These are phyloP conservation scores for Acorus gramineus DNA, from an alignment of 106 monocot species.

Conservation along the genomic window DNA sequence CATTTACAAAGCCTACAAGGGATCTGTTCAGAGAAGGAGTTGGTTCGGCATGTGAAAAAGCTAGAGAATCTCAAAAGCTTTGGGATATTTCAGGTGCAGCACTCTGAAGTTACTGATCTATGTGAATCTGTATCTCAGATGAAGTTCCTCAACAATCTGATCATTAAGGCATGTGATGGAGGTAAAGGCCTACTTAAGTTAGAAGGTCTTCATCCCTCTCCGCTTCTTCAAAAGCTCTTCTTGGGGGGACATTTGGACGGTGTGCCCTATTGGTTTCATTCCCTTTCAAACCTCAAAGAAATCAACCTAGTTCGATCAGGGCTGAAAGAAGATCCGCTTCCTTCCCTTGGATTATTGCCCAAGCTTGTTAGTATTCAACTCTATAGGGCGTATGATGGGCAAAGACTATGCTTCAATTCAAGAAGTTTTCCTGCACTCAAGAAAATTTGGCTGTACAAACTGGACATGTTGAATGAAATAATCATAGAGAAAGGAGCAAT, in stretches of 20 bases:
- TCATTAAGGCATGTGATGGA: too few species aligned
- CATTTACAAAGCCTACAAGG: neutral
- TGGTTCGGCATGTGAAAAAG: slow-evolving; percentile 1
- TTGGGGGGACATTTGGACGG: neutral
- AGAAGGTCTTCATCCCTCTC: neutral
- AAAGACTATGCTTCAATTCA: neutral
- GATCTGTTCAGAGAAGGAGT: neutral
- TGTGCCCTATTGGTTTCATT: slow-evolving; percentile 4
- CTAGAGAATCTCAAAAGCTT: neutral
- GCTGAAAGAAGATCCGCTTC: neutral
- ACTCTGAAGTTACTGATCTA: too few species aligned
- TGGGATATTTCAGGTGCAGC: too few species aligned
- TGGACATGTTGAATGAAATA: too few species aligned
- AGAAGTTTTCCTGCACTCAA: slow-evolving; percentile 1
- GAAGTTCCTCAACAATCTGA: too few species aligned
- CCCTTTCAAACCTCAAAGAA: neutral
- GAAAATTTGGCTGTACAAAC: too few species aligned
- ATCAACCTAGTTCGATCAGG: neutral
- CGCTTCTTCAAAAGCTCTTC: slow-evolving; percentile 1
- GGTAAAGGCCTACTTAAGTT: neutral
- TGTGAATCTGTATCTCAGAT: too few species aligned
- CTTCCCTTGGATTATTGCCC: neutral
- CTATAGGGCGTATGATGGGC: neutral
- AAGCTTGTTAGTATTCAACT: neutral
- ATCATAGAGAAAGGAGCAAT: too few species aligned